Evolutionary conservation across 306 rosid genomes (phyloP).

Genomic region (Rubus idaeus): DNA sequence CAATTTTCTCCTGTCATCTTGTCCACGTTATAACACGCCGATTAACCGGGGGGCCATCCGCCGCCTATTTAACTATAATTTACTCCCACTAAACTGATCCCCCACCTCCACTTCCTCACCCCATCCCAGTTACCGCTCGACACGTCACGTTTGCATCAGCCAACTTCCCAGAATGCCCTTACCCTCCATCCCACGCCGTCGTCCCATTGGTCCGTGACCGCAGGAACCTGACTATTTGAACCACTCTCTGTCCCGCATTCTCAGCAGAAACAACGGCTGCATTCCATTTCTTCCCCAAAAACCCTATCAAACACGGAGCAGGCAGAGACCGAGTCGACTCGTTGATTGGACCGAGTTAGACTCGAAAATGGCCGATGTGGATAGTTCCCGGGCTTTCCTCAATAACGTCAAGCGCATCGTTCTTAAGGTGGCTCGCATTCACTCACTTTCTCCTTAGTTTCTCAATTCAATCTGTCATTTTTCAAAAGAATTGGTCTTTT

Average conservation of each 20-base stretch:
- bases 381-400: constrained; percentile 63
- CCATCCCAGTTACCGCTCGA: neutral
- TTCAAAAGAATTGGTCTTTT: neutral
- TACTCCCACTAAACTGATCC: neutral
- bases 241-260: too few relatives aligned
- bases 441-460: neutral
- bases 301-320: neutral
- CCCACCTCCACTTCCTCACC: neutral
- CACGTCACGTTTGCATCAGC: neutral
- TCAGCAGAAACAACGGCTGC: constrained; percentile 5
- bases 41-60: neutral
- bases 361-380: constrained; percentile 36
- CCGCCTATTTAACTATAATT: neutral
- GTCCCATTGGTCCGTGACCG: neutral
- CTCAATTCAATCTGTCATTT: neutral
- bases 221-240: neutral
- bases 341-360: constrained; percentile 8
- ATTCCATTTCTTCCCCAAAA: neutral
- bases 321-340: constrained; percentile 22
- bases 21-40: neutral
- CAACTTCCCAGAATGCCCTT: neutral
- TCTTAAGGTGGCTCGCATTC: constrained; percentile 50
- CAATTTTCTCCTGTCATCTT: neutral
- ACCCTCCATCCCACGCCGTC: neutral
- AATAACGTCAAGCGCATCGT: constrained; percentile 64